Conservation (phyloP, 2,329 filamentous ascomycete genomes). For the Epichloe uncinata region DNA sequence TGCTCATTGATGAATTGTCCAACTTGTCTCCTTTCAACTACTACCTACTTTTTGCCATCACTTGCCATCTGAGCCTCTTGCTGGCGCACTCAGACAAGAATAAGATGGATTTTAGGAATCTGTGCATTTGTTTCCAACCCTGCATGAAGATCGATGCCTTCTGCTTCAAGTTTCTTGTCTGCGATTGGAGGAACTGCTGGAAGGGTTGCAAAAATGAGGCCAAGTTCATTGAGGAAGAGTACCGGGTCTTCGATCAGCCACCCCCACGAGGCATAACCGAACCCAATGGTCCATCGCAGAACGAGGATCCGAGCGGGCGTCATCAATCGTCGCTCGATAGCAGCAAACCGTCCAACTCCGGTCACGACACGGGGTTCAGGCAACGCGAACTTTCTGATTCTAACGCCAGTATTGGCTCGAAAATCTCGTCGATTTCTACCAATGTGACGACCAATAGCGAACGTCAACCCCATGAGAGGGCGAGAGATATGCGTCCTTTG, state of each 20-base stretch:
- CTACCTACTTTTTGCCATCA: conserved; percentile 93
- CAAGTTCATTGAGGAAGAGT: conserved; percentile 59
- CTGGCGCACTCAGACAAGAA: conserved; percentile 89
- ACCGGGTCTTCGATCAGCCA: conserved; percentile 44
- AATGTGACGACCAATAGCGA: conserved; percentile 33
- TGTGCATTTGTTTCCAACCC: conserved; percentile 94
- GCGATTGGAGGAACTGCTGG: conserved; percentile 95
- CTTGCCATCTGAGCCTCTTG: conserved; percentile 83
- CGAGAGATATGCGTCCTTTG: conserved; percentile 37
- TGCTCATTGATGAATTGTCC: conserved; percentile 83
- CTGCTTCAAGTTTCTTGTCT: conserved; percentile 89
- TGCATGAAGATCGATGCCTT: conserved; percentile 94
- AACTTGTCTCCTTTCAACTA: conserved; percentile 95
- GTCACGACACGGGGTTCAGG: conserved; percentile 28
- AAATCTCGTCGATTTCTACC: conserved; percentile 29
- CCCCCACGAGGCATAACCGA: conserved; percentile 38
- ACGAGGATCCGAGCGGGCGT: conserved; percentile 6
- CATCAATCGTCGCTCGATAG: conserved; percentile 49
- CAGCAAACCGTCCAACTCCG: conserved; percentile 35
- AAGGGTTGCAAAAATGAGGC: conserved; percentile 89
- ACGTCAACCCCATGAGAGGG: conserved; percentile 14
- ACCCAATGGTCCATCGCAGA: conserved; percentile 16
- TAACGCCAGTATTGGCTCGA: conserved; percentile 31
- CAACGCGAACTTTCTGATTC: conserved; percentile 25
- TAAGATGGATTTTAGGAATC: conserved; percentile 94